These are phyloP conservation scores for Diaporthe aspalathi DNA, from an alignment of 2,329 filamentous ascomycete species.

Conservation along the genomic window DNA sequence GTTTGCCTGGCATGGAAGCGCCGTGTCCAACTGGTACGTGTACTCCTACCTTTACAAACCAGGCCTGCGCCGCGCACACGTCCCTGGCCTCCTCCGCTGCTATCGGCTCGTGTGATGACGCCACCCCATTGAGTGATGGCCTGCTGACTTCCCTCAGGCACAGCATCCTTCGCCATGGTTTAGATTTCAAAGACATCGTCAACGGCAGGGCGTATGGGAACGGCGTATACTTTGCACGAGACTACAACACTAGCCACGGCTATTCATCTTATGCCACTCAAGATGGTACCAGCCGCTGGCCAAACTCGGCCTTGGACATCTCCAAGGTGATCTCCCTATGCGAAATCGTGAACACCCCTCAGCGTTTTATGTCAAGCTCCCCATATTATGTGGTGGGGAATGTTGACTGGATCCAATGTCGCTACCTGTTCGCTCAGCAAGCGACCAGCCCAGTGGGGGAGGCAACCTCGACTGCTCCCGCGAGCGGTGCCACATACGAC, in stretches of 20 bases:
- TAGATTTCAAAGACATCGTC: slow-evolving; percentile 73
- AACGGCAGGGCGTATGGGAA: slow-evolving; percentile 81
- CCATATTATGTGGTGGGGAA: slow-evolving; percentile 80
- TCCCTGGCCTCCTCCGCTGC: too few species aligned
- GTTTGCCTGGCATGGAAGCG: slow-evolving; percentile 65
- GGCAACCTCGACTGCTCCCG: background rate
- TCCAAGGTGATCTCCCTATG: slow-evolving; percentile 76
- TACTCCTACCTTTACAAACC: background rate
- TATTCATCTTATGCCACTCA: slow-evolving; percentile 25
- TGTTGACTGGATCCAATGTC: slow-evolving; percentile 88
- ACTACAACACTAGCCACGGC: slow-evolving; percentile 65
- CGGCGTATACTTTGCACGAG: slow-evolving; percentile 82
- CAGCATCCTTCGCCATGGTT: slow-evolving; percentile 83
- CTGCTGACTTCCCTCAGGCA: slow-evolving; percentile 56
- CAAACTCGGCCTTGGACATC: slow-evolving; percentile 72
- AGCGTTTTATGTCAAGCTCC: slow-evolving; percentile 63
- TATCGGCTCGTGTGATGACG: background rate
- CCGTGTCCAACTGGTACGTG: slow-evolving; percentile 31
- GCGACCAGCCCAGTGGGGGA: too few species aligned
- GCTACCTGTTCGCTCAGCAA: slow-evolving; percentile 76
- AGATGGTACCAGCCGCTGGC: slow-evolving; percentile 63
- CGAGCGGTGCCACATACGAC: background rate
- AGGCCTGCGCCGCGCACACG: background rate
- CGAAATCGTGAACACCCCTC: slow-evolving; percentile 83
- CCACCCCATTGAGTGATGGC: background rate